Percentiles rank a stretch among this genome's conserved stretches.
Conservation (phyloP, 2,329 filamentous ascomycete species). For the Camillea tinctor region DNA sequence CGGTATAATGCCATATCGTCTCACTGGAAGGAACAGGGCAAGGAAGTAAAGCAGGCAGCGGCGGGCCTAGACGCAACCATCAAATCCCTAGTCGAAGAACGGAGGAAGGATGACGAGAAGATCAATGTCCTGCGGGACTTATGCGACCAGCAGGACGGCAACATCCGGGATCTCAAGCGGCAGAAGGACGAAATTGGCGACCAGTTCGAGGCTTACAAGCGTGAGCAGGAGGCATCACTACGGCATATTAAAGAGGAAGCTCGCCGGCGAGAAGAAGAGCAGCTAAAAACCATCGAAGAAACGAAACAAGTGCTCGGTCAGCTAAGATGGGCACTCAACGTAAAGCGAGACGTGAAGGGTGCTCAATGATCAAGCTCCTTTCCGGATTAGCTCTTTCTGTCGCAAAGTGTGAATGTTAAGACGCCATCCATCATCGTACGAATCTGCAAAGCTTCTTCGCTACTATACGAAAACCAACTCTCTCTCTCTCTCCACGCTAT, state of each 20-base stretch:
- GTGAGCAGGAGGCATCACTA: slow-evolving; percentile 60
- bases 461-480: background rate
- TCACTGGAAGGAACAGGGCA: slow-evolving; percentile 66
- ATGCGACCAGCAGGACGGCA: slow-evolving; percentile 70
- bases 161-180: slow-evolving; percentile 58
- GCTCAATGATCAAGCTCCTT: slow-evolving; percentile 35
- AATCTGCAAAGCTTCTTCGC: background rate
- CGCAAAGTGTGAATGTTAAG: background rate
- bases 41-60: slow-evolving; percentile 55
- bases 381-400: background rate
- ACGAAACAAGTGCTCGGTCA: slow-evolving; percentile 62
- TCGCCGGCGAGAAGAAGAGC: slow-evolving; percentile 57
- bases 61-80: slow-evolving; percentile 53
- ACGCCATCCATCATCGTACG: background rate
- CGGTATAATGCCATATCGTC: slow-evolving; percentile 66
- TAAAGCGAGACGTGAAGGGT: slow-evolving; percentile 60
- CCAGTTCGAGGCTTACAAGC: slow-evolving; percentile 64
- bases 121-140: slow-evolving; percentile 65
- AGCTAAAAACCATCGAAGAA: slow-evolving; percentile 57
- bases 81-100: slow-evolving; percentile 51
- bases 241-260: slow-evolving; percentile 58
- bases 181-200: slow-evolving; percentile 62
- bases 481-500: too few relatives aligned
- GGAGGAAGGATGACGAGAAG: slow-evolving; percentile 59
- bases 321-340: slow-evolving; percentile 70